Percentiles rank a stretch among this genome's conserved stretches.
Conservation (phyloP, 1,284 basidiomycete species). For the Cutaneotrichosporon curvatum region DNA sequence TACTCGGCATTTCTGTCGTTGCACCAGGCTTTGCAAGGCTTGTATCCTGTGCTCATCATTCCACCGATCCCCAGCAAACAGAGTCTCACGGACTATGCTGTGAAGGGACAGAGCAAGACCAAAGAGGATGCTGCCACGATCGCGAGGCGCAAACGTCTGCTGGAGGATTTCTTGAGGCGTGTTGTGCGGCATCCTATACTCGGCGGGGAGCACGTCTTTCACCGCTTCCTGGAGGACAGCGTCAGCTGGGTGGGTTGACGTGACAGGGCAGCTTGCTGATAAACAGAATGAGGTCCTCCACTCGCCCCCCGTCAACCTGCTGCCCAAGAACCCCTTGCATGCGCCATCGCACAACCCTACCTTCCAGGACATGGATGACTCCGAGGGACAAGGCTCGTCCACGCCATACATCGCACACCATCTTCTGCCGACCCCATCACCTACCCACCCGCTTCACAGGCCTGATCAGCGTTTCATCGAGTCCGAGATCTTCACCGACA, state of each 20-base stretch:
- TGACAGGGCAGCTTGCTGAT: neutral
- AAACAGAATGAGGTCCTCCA: slow-evolving; percentile 76
- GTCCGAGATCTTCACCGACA: slow-evolving; percentile 92
- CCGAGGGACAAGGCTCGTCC: slow-evolving; percentile 20
- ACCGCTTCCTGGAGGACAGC: slow-evolving; percentile 89
- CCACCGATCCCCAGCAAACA: slow-evolving; percentile 98
- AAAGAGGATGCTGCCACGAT: slow-evolving; percentile 94
- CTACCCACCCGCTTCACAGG: slow-evolving; percentile 72
- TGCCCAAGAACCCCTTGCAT: slow-evolving; percentile 93
- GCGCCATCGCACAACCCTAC: slow-evolving; percentile 93
- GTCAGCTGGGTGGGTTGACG: slow-evolving; percentile 74
- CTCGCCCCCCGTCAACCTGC: slow-evolving; percentile 77
- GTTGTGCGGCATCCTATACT: slow-evolving; percentile 83
- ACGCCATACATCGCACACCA: slow-evolving; percentile 46
- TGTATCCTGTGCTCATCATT: slow-evolving; percentile 95
- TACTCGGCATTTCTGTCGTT: slow-evolving; percentile 98
- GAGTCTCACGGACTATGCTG: slow-evolving; percentile 89
- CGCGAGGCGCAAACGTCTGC: slow-evolving; percentile 81
- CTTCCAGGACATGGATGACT: slow-evolving; percentile 36
- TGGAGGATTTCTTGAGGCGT: slow-evolving; percentile 90
- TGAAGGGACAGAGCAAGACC: slow-evolving; percentile 85
- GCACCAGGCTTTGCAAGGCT: slow-evolving; percentile 68
- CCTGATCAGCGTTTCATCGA: slow-evolving; percentile 93
- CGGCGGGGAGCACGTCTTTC: slow-evolving; percentile 88
- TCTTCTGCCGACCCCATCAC: slow-evolving; percentile 74